phyloP scores from a whole-genome alignment of 306 rosid species.

The Vigna radiata region DNA sequence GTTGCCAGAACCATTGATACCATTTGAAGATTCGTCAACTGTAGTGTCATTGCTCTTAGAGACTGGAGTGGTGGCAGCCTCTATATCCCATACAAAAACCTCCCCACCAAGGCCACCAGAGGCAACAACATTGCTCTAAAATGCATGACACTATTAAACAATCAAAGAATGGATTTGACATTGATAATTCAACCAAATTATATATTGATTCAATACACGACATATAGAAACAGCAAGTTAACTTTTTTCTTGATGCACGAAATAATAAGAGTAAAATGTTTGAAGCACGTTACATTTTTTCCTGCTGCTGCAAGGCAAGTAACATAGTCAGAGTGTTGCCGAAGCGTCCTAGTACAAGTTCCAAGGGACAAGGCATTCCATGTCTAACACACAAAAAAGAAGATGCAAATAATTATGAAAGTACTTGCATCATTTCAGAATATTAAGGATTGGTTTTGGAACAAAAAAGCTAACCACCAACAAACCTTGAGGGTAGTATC shows the following conservation, averaged over 20 bases:
- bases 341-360: slow-evolving; percentile 79
- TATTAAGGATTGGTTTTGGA: slow-evolving; percentile 7
- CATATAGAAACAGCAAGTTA: slow-evolving; percentile 36
- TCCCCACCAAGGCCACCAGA: slow-evolving; percentile 99
- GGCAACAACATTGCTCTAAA: slow-evolving; percentile 99
- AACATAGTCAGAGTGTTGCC: slow-evolving; percentile 94
- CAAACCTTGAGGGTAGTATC: slow-evolving; percentile 95
- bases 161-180: slow-evolving; percentile 71
- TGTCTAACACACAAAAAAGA: slow-evolving; percentile 55
- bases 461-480: slow-evolving; percentile 35
- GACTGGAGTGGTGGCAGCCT: slow-evolving; percentile 77
- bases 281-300: slow-evolving; percentile 85
- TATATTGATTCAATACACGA: slow-evolving; percentile 38
- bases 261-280: slow-evolving; percentile 44
- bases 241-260: slow-evolving; percentile 42
- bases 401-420: slow-evolving; percentile 34
- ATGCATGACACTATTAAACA: slow-evolving; percentile 91
- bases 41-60: slow-evolving; percentile 72
- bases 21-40: slow-evolving; percentile 82
- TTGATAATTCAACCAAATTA: slow-evolving; percentile 48
- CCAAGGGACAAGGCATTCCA: slow-evolving; percentile 87
- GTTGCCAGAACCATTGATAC: slow-evolving; percentile 76
- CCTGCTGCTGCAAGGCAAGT: slow-evolving; percentile 92
- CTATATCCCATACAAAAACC: slow-evolving; percentile 98
- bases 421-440: slow-evolving; percentile 32